A percentile compares a stretch with the other conserved stretches of the same genome.
phyloP scores from a whole-genome alignment of 2,329 filamentous ascomycete species.

The Trichoderma gracile region DNA sequence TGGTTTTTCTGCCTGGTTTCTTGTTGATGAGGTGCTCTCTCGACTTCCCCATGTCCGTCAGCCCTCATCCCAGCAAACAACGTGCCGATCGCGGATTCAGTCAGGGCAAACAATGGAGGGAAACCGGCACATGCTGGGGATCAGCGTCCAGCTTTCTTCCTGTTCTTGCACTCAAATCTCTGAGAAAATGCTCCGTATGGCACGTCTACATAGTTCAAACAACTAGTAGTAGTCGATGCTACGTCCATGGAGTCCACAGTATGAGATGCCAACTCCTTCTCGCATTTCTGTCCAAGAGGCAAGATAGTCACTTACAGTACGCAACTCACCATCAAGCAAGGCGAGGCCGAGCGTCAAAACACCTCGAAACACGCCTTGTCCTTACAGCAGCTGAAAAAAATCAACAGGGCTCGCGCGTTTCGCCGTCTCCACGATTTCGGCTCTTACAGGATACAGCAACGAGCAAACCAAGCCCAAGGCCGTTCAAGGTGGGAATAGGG shows the following conservation, averaged over 20 bases:
- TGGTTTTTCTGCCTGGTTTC: background rate
- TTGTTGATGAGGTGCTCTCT: background rate
- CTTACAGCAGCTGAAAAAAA: background rate
- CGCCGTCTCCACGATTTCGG: slow-evolving; percentile 16
- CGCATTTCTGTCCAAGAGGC: background rate
- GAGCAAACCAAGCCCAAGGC: background rate
- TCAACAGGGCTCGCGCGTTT: slow-evolving; percentile 11
- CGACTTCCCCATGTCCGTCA: background rate
- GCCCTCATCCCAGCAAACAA: slow-evolving; percentile 9
- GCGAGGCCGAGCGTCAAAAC: slow-evolving; percentile 9
- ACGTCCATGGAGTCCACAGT: no score
- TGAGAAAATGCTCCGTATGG: no score
- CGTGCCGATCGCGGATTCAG: slow-evolving; percentile 2
- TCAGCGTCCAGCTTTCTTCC: slow-evolving; percentile 2
- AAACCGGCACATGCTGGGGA: background rate
- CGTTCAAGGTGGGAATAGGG: slow-evolving; percentile 4
- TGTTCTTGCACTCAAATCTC: no score
- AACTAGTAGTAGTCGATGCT: no score
- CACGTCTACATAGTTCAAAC: no score
- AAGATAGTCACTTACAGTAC: no score
- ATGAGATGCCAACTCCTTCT: no score
- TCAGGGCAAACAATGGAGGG: background rate
- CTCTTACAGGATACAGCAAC: no score
- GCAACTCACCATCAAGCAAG: background rate
- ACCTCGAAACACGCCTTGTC: background rate